Evolutionary conservation across 2,329 filamentous ascomycete species (phyloP), one percentile per base, ranked within the genome.

Genomic region (Fusarium mangiferae): DNA sequence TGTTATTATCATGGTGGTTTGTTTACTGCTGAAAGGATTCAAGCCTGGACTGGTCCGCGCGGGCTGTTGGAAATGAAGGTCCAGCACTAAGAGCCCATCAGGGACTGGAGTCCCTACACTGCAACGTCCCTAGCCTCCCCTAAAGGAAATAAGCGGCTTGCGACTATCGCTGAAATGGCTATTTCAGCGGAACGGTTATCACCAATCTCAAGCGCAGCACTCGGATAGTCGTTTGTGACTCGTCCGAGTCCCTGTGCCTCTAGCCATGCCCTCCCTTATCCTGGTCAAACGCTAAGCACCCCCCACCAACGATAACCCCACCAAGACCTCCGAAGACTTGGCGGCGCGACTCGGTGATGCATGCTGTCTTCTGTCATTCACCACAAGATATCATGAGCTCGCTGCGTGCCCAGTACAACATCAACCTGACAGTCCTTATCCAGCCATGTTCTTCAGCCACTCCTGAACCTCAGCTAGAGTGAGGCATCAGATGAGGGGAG

Each of bases 171-270:
- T 74, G 65, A 60, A 74, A 72, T 66, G 61, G 65, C 38, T 52
- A 70, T 67, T 70, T 62, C 48, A 63, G 70, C 67, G 61, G 70
- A 68, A 78, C 68, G 66, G 66, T 66, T 75, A 78, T 75, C 77
- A 77, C 75, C 77, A 78, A 78, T 78, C 77, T 78, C 62, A 58
- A 75, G 57, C 64, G 74, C 77, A 78, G 75, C 75, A 73, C 68
- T 70, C 42, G 61, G 62, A 74, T 78, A 66, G 72, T 75, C 48
- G 62, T 66, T 57, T 78, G 66, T 60, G 72, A 78, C 75, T 78
- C 73, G 76, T 66, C 57, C 73, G 58, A 74, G 59, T 49, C 52
- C 52, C 65, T 60, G 67, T 66, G 69, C 58, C 67, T 72, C 75
- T 70, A 66, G 68, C 60, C 56, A 67, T 48, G 42, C 28, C 30